Conservation (phyloP, 345 rosid genomes). For the Ricinus communis region DNA sequence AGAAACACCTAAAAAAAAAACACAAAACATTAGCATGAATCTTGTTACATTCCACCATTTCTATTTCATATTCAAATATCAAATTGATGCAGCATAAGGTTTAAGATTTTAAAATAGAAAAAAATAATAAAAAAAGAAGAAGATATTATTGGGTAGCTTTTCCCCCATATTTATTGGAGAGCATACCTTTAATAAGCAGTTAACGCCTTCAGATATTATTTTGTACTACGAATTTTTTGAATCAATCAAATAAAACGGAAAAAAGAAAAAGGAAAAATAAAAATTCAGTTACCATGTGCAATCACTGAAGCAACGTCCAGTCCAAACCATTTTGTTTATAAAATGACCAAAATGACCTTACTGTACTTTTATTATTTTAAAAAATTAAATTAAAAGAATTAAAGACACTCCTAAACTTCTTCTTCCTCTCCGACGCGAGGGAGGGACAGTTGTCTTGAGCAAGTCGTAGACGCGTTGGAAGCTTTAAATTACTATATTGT, state of each 20-base stretch:
- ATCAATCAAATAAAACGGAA: neutral
- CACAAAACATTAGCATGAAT: too few relatives aligned
- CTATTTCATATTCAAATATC: too few relatives aligned
- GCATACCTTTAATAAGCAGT: too few relatives aligned
- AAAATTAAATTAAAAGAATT: too few relatives aligned
- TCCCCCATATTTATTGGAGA: neutral
- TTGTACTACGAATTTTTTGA: neutral
- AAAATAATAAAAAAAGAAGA: too few relatives aligned
- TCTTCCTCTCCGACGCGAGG: neutral
- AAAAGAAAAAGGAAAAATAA: neutral
- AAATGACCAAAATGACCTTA: neutral
- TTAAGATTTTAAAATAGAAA: too few relatives aligned
- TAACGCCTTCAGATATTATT: too few relatives aligned
- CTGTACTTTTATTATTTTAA: neutral
- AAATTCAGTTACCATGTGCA: neutral
- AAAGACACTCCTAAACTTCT: too few relatives aligned
- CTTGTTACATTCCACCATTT: too few relatives aligned
- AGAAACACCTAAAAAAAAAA: too few relatives aligned
- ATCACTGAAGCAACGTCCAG: neutral
- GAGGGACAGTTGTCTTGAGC: conserved; percentile 6
- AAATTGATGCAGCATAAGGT: too few relatives aligned
- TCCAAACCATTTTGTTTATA: neutral
- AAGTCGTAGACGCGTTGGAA: conserved; percentile 10
- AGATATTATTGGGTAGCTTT: too few relatives aligned
- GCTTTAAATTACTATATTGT: neutral